A percentile compares a stretch with the other conserved stretches of the same genome.
Conservation (phyloP, 768 basidiomycete genomes). For the Tephrocybe sp. region DNA sequence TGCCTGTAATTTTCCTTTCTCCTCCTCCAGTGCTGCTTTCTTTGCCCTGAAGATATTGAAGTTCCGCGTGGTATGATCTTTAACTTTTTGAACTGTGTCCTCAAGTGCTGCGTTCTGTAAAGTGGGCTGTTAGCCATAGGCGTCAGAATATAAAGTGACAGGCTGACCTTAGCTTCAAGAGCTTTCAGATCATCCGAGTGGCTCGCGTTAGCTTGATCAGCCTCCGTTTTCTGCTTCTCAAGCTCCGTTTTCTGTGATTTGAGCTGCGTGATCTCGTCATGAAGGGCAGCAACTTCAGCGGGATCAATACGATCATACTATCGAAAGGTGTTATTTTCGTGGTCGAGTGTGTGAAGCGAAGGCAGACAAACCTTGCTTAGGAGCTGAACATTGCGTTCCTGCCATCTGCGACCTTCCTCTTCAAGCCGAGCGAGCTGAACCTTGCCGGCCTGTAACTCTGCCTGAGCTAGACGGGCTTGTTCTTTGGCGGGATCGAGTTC, state of each 20-base stretch:
- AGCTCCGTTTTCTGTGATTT: slow-evolving; percentile 40
- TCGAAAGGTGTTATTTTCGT: not conserved
- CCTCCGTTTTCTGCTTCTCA: slow-evolving; percentile 23
- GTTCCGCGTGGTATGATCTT: slow-evolving; percentile 29
- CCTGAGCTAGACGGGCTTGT: slow-evolving; percentile 60
- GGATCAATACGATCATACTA: slow-evolving; percentile 91
- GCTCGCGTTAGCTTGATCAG: slow-evolving; percentile 23
- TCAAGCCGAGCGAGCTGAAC: slow-evolving; percentile 70
- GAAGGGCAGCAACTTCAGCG: slow-evolving; percentile 76
- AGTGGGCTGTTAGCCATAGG: not conserved
- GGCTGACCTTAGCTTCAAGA: slow-evolving; percentile 30
- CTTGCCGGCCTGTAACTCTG: slow-evolving; percentile 73
- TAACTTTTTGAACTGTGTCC: slow-evolving; percentile 37
- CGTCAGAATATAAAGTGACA: not conserved
- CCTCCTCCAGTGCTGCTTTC: slow-evolving; percentile 33
- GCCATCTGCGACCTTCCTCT: slow-evolving; percentile 79
- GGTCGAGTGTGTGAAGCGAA: not conserved
- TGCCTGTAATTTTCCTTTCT: slow-evolving; percentile 38
- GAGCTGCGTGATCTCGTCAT: slow-evolving; percentile 64
- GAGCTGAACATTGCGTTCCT: slow-evolving; percentile 79
- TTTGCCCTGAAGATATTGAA: slow-evolving; percentile 30
- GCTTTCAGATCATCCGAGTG: slow-evolving; percentile 28
- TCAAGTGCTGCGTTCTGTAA: slow-evolving; percentile 45
- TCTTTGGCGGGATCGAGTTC: slow-evolving; percentile 80
- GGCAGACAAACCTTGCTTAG: slow-evolving; percentile 64